Conservation (phyloP, 257 asterid species). For the Sherardia arvensis region DNA sequence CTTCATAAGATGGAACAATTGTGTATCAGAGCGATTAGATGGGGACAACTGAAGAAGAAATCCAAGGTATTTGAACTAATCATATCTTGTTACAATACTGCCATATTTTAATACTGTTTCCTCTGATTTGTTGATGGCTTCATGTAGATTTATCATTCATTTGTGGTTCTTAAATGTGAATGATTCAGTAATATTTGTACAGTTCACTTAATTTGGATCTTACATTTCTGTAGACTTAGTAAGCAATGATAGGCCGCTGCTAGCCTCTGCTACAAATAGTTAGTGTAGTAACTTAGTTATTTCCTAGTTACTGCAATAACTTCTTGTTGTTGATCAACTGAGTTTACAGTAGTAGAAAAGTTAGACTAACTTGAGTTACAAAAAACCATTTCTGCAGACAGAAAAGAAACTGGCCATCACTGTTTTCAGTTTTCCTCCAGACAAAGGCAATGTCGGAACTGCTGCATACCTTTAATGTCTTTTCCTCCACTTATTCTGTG, state of each 20-base stretch:
- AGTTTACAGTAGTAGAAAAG: not conserved
- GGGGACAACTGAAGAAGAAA: slow-evolving; percentile 84
- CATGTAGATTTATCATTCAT: not conserved
- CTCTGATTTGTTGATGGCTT: not conserved
- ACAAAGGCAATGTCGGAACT: slow-evolving; percentile 96
- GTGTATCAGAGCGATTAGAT: slow-evolving; percentile 85
- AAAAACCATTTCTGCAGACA: slow-evolving; percentile 34
- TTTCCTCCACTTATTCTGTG: slow-evolving; percentile 77
- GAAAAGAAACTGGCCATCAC: slow-evolving; percentile 89
- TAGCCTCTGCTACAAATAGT: no score
- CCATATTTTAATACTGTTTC: no score
- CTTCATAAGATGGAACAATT: slow-evolving; percentile 96
- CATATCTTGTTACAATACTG: no score
- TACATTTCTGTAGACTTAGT: not conserved
- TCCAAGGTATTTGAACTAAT: slow-evolving; percentile 43
- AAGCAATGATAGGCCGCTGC: not conserved
- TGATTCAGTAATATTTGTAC: not conserved
- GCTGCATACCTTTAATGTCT: slow-evolving; percentile 93
- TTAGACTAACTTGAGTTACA: slow-evolving; percentile 1
- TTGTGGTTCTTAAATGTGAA: not conserved
- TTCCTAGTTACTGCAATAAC: not conserved
- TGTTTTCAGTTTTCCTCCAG: slow-evolving; percentile 97
- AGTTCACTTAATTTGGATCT: not conserved
- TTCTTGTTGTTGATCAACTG: not conserved
- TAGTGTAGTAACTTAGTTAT: no score